Conservation (phyloP, 164 flowering plant genomes). For the Platanus orientalis region DNA sequence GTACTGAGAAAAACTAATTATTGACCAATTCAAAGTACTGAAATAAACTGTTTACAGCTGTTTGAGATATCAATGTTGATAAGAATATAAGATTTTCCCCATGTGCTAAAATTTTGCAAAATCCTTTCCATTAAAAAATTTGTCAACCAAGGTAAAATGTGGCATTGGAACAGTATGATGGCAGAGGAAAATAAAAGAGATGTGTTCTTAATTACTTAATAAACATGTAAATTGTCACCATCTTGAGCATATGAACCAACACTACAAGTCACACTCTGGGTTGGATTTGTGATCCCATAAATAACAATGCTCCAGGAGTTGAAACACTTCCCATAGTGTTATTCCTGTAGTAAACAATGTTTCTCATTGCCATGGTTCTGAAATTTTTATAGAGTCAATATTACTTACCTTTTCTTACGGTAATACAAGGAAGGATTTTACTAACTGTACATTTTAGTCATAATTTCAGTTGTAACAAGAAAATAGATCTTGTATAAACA, state of each 20-base stretch:
- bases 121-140: no score
- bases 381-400: neutral
- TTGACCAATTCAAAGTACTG: neutral
- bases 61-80: no score
- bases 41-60: neutral
- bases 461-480: neutral
- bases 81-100: neutral
- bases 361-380: neutral
- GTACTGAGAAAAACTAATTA: neutral
- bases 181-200: neutral
- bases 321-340: neutral
- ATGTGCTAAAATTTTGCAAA: neutral
- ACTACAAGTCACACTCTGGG: no score
- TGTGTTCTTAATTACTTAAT: no score
- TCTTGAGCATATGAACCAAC: neutral
- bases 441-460: neutral
- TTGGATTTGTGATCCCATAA: no score
- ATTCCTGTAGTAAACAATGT: neutral
- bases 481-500: neutral
- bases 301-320: no score
- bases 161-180: neutral
- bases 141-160: neutral
- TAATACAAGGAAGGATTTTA: neutral
- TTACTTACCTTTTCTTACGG: neutral
- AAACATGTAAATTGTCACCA: neutral